Evolutionary conservation across 192 early-diverging fungal genomes (phyloP), one percentile per base, ranked within the genome.

Genomic region (Martensiomyces pterosporus): DNA sequence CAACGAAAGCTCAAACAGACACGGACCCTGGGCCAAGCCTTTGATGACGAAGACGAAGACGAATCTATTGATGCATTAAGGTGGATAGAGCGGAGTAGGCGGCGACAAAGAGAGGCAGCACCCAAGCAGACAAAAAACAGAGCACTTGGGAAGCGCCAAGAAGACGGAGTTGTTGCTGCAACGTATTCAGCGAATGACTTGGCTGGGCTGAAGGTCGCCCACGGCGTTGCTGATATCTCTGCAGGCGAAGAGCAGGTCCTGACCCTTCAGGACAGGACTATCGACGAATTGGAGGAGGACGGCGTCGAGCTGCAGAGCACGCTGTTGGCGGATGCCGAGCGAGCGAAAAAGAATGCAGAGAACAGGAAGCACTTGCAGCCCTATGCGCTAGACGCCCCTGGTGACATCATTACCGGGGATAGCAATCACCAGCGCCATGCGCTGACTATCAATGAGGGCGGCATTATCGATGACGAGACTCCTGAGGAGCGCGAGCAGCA

Each of bases 221-320:
- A 95, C 57, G 73, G 66, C 32, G 29, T 91, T 37, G 49, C 73
- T 2, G 85, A 88, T 19, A 80, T 94, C 44, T 26, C 40, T 4
- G 79, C 81, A 37, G 81, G 80, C 2, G 74, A 66, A 2, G 94
- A 95, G 40, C 78, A 80, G 0, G 87, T 98, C 33, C 75, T 98
- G 48, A 92, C 92, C 1, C 63, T 98, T 14, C 89, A 90, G 57
- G 95, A 98, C 59, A 67, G 75, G 12, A 77, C 67, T 0, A 88
- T 98, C 17, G 62, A 60, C 24, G 69, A 72, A 36, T 61, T 86
- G 35, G 79, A 76, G 53, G 75, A 76, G 50, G 82, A 82, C 13
- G 82, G 74, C 1, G 85, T 93, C 60, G 81, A 90, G 38, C 69
- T 98, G 24, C 77, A 86, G 38, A 88, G 80, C 58, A 66, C 82